phyloP scores from a whole-genome alignment of 306 rosid species.

The Acacia crassicarpa region DNA sequence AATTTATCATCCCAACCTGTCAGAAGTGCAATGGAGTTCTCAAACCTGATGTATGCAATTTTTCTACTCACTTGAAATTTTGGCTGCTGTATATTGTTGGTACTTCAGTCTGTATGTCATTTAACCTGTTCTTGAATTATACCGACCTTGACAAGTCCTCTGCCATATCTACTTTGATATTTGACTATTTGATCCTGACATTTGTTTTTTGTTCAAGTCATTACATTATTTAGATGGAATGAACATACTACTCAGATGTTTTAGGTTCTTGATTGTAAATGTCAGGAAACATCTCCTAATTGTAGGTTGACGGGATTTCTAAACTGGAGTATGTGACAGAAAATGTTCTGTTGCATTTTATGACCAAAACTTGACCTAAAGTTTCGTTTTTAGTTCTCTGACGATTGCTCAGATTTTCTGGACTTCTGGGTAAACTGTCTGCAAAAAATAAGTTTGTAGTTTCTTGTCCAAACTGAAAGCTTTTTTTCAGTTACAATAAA shows the following conservation, averaged over 20 bases:
- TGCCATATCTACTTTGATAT: slow-evolving; percentile 7
- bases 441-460: not conserved
- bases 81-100: not conserved
- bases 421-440: not conserved
- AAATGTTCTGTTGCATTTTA: not conserved
- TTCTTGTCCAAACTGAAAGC: not conserved
- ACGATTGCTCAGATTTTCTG: not conserved
- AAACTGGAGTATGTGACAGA: not conserved
- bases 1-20: slow-evolving; percentile 79
- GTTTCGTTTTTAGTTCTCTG: not conserved
- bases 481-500: not conserved
- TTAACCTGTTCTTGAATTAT: not conserved
- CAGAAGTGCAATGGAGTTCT: slow-evolving; percentile 83
- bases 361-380: not conserved
- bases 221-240: slow-evolving; percentile 22
- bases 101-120: slow-evolving; percentile 9
- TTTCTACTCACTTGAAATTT: slow-evolving; percentile 25
- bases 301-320: not conserved
- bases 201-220: slow-evolving; percentile 11
- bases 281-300: not conserved
- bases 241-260: not conserved
- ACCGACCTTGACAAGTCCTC: slow-evolving; percentile 6
- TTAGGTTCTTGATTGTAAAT: not conserved
- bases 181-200: not conserved
- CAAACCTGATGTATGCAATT: slow-evolving; percentile 82